A percentile compares a stretch with the other conserved stretches of the same genome.
phyloP scores from a whole-genome alignment of 805 yeast species.

The Jamesozyma spencerorum region DNA sequence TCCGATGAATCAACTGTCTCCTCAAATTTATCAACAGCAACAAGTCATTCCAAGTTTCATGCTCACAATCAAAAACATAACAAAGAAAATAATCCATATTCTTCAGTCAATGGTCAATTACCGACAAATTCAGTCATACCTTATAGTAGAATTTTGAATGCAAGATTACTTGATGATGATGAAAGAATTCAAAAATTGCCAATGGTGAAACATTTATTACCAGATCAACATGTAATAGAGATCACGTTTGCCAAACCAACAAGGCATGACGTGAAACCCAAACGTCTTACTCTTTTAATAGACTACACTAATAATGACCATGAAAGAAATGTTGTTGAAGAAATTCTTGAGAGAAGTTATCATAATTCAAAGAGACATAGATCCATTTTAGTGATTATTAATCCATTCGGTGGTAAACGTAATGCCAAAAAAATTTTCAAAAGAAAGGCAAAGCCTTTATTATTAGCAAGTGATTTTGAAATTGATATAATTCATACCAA shows the following conservation, averaged over 20 bases:
- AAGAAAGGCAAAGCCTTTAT: constrained; percentile 54
- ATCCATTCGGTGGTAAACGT: constrained; percentile 88
- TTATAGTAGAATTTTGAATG: constrained; percentile 25
- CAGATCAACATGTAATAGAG: constrained; percentile 19
- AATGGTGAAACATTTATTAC: neutral
- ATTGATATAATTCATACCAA: constrained; percentile 53
- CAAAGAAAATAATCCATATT: constrained; percentile 6
- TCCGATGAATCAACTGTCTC: constrained; percentile 1
- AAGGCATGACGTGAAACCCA: constrained; percentile 31
- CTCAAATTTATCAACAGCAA: neutral
- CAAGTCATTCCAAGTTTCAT: neutral
- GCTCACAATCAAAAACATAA: neutral
- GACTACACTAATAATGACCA: constrained; percentile 1
- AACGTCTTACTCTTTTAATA: constrained; percentile 24
- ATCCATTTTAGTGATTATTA: constrained; percentile 61
- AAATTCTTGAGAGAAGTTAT: constrained; percentile 34
- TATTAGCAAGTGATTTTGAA: constrained; percentile 57
- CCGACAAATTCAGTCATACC: constrained; percentile 30
- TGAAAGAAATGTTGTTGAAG: constrained; percentile 22
- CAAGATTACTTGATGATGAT: constrained; percentile 14
- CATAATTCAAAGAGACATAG: constrained; percentile 33
- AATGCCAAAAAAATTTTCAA: constrained; percentile 53
- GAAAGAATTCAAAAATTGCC: constrained; percentile 2
- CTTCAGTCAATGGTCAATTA: constrained; percentile 24
- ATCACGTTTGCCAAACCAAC: constrained; percentile 32